Percentiles rank a stretch among this genome's conserved stretches.
Evolutionary conservation across 352 stramenopile species (phyloP).

Genomic region (Pythium rishiriense): DNA sequence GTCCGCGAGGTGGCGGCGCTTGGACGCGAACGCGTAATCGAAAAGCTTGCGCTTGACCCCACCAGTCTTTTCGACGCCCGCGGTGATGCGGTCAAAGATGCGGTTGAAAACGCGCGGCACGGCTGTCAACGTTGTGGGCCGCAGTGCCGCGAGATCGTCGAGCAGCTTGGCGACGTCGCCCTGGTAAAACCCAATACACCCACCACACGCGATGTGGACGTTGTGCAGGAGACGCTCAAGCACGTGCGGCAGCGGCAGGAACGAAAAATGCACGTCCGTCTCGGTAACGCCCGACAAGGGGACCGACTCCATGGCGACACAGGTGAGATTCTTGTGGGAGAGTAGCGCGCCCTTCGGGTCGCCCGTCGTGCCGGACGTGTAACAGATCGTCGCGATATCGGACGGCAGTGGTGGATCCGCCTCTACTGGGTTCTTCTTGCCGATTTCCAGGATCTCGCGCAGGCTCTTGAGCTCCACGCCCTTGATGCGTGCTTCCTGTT

Average conservation of each 20-base stretch:
- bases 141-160: conserved; percentile 90
- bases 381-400: conserved; percentile 93
- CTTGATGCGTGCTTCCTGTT: conserved; percentile 29
- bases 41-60: no score
- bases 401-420: conserved; percentile 43
- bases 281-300: conserved; percentile 49
- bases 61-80: no score
- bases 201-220: conserved; percentile 77
- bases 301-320: no score
- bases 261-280: conserved; percentile 58
- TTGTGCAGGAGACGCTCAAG: conserved; percentile 92
- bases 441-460: conserved; percentile 34
- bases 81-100: conserved; percentile 32
- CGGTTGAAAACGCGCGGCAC: conserved; percentile 93
- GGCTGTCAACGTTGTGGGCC: conserved; percentile 89
- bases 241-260: conserved; percentile 95
- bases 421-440: conserved; percentile 42
- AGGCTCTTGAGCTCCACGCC: conserved; percentile 47
- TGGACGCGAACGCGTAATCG: no score
- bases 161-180: conserved; percentile 89
- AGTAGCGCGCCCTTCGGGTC: conserved; percentile 72
- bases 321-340: conserved; percentile 57
- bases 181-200: conserved; percentile 68
- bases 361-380: conserved; percentile 77
- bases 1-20: conserved; percentile 18